Base-by-base conservation (phyloP, 2,329 filamentous ascomycete genomes). In the Penicillium sp. region DNA sequence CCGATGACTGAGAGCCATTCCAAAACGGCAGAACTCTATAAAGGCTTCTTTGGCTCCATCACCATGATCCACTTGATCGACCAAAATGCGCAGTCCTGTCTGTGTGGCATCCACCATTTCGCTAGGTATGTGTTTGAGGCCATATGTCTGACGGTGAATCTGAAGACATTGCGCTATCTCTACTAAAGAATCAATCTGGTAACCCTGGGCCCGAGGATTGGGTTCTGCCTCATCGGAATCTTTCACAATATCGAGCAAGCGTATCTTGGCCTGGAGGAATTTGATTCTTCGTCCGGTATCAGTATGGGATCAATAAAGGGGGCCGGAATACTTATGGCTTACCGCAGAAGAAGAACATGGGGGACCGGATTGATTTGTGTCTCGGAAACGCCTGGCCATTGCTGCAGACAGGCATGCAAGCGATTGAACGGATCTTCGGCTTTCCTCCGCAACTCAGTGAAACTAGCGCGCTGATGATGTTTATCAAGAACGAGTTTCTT, bases 331-430 rank as follows among this genome's bases (percentile, higher is more conserved):
- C 11, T 18, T 13, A 13, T 42, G 3, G 9, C 63, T 64, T 63
- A 69, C 66, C 62, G 58, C 41, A 67, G 37, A 19, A 63, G 53
- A 22, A 67, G 38, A 3, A 64, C 39, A 31, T 68, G 66, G 33
- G 66, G 61, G 22, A 63, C 46, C 9, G 55, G 52, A 28, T 57
- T 46, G 10, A 53, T 49, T 38, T 57, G 57, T 16, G 55, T 46
- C 6, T 58, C 41, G 6, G 50, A 29, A 12, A 50, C 37, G 12
- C 52, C 44, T 3, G 61, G 60, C 55, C 64, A 58, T 22, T 35
- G 33, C 29, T 49, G 45, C 9, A 63, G 44, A 55, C 64, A 67
- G 7, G 36, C n/a, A 35, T 53, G 50, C 39, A 69, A 47, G 25
- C 55, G 58, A 22, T 46, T 19, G 39, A 63, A 59, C n/a, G 60